A percentile compares a stretch with the other conserved stretches of the same genome.
Evolutionary conservation across 495 filamentous ascomycete genomes (phyloP).

Genomic region (Penicillium lividum): DNA sequence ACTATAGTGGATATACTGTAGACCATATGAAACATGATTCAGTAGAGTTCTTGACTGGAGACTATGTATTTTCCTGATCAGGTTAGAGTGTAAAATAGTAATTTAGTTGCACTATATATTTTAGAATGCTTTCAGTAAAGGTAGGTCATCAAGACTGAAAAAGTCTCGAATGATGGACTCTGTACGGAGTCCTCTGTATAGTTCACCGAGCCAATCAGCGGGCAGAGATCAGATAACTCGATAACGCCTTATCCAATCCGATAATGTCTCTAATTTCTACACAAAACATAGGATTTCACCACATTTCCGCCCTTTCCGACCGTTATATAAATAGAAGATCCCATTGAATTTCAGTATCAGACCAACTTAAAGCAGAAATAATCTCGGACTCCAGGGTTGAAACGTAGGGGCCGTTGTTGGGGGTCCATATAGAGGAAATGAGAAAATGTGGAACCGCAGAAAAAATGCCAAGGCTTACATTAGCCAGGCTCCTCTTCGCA

Average conservation of each 20-base stretch:
- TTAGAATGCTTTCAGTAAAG: too few relatives aligned
- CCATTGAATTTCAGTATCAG: background rate
- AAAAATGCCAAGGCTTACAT: constrained; percentile 33
- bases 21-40: too few relatives aligned
- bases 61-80: too few relatives aligned
- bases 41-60: too few relatives aligned
- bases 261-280: background rate
- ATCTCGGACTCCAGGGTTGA: background rate
- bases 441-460: constrained; percentile 18
- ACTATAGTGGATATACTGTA: too few relatives aligned
- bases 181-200: background rate
- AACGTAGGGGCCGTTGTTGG: constrained; percentile 1
- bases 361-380: background rate
- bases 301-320: background rate
- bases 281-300: background rate
- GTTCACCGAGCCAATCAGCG: background rate
- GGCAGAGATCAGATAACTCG: background rate
- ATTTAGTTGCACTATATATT: too few relatives aligned
- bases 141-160: too few relatives aligned
- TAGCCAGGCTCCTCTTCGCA: constrained; percentile 21
- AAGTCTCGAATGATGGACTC: too few relatives aligned
- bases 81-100: too few relatives aligned
- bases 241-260: background rate
- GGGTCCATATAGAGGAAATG: constrained; percentile 2
- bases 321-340: background rate